Base-by-base conservation (phyloP, 75 land plant species). In the Cupressus sempervirens region DNA sequence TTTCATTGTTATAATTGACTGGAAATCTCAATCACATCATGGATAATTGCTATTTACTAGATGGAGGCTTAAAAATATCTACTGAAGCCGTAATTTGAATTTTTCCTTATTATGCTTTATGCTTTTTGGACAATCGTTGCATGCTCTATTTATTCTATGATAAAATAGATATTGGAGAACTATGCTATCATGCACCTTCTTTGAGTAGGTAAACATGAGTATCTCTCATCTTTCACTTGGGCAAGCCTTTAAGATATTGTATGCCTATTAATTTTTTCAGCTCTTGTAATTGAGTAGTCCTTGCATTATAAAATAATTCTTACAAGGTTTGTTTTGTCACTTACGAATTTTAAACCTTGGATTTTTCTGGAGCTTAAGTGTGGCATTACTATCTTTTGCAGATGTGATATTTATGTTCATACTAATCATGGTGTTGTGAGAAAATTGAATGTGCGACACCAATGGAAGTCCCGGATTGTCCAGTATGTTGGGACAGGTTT, bases 401-500 rank as follows among this genome's bases (percentile, higher is more conserved):
- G 74, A 70, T 70, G 74, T 32, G 30, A 70, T 70, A 8, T 35
- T 70, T 29, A 40, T 40, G 43, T 18, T 20, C n/a, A 20, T 40
- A 38, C 41, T 18, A 43, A 79, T 32, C 16, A 16, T 7, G 43
- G 81, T n/a, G 3, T 79, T 41, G 43, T 79, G 40, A 79, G 46
- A 26, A 43, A 79, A 43, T 20, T 7, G 16, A 79, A 41, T 1
- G 1, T 79, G 75, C 43, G 7, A 68, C 41, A 68, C 26, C 29
- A 32, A 87, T 89, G 88, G 84, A 87, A 62, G 34, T 89, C 41
- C 90, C 90, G 36, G 88, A 90, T 48, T 90, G 91, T 84, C 91
- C 91, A 83, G 88, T 90, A 15, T 90, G 91, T 72, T 88, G 90
- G 90, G 90, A 90, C 45, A 58, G 79, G 41, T 90, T 89, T 82